phyloP scores from a whole-genome alignment of 148 eudicot species.

The Rhododendron simsii region DNA sequence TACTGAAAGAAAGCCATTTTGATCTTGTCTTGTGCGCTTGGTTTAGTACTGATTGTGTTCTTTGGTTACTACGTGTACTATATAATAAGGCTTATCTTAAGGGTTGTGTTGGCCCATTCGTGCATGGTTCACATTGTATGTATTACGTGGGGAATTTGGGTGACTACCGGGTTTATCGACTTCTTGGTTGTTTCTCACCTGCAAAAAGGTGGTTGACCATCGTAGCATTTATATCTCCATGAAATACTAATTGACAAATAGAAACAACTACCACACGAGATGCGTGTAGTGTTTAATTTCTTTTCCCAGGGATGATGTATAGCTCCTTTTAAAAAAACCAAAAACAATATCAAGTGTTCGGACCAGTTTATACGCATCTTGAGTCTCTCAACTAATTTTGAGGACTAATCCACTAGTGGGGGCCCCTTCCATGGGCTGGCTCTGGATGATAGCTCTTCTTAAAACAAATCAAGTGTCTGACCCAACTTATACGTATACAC shows the following conservation, averaged over 20 bases:
- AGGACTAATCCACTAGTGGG: no score
- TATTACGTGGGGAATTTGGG: conserved; percentile 6
- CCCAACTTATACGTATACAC: no score
- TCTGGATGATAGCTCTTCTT: no score
- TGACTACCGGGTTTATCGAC: neutral
- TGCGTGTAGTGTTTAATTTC: neutral
- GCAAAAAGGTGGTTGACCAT: neutral
- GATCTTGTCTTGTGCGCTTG: neutral
- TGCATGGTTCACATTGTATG: neutral
- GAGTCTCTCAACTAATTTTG: neutral
- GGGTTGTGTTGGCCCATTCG: neutral
- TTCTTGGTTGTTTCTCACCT: neutral
- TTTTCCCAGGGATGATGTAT: neutral
- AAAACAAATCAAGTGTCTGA: neutral
- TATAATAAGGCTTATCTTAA: neutral
- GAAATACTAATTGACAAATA: neutral
- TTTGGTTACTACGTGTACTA: neutral
- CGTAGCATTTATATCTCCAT: neutral
- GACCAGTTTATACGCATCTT: neutral
- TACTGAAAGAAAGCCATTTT: neutral
- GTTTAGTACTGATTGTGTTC: neutral
- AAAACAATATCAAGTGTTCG: neutral
- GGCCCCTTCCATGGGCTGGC: no score
- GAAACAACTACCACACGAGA: neutral
- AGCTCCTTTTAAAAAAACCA: neutral